Evolutionary conservation across 306 rosid genomes (phyloP), one percentile per base, ranked within the genome.

Genomic region (Malus asiatica): DNA sequence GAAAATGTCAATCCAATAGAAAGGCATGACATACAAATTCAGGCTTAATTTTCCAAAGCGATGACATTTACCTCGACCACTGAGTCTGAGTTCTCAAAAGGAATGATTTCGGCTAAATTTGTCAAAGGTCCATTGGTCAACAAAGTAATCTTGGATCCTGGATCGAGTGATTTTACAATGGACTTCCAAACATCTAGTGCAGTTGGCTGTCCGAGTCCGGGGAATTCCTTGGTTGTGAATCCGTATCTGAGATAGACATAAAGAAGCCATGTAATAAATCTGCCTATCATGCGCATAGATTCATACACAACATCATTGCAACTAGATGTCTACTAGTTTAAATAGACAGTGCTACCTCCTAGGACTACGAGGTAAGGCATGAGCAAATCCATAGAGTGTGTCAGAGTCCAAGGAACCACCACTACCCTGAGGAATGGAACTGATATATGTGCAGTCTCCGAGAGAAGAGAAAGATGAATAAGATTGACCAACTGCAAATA

Each of bases 381-480:
- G 86, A 72, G 93, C 85, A 46, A 90, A 83, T 19, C 93, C 91
- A 66, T 79, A 90, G 55, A 90, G 93, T 55, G 93, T 90, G 77
- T 87, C 91, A 15, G 93, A 88, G 76, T 87, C 96, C 33, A 90
- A 6, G 75, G 84, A 68, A 2, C 96, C 93, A 70, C 93, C 89
- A 64, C 79, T 74, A 4, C 96, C 93, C 8, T 90, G 83, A 15
- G 90, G 93, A 61, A 88, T 80, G 66, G 87, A 89, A 71, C 73
- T 77, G 42, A 20, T 72, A 75, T 82, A 88, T 8, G 68, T 84
- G 87, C 93, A 87, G 57, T 77, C 77, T 61, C 91, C 90, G 23
- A 80, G 82, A 9, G 79, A 25, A 72, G 85, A 1, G 35, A 74
- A 72, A 19, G 29, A 16, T 45, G 89, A 75, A 25, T 86, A 53